phyloP scores from a whole-genome alignment of 768 basidiomycete species.

The Chalciporus piperatus region DNA sequence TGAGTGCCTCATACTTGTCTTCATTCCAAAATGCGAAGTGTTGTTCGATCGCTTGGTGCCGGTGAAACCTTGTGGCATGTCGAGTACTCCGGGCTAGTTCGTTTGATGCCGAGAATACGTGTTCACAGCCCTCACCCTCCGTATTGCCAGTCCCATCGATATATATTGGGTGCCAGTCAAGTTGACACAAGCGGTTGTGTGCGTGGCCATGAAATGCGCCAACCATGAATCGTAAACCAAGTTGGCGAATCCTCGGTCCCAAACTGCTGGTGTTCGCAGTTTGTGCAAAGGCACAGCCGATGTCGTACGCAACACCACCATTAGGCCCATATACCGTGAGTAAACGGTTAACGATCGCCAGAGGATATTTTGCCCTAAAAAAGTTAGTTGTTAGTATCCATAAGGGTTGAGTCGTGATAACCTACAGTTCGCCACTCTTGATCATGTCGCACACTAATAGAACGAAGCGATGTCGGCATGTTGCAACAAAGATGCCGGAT shows the following conservation, averaged over 20 bases:
- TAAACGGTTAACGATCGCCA: neutral
- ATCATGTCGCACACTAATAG: constrained; percentile 11
- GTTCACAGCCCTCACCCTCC: constrained; percentile 10
- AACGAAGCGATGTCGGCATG: constrained; percentile 6
- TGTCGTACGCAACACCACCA: constrained; percentile 4
- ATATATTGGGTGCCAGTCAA: constrained; percentile 5
- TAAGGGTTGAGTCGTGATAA: neutral
- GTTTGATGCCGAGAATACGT: constrained; percentile 7
- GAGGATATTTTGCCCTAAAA: constrained; percentile 7
- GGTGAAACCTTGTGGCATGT: constrained; percentile 2
- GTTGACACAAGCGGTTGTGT: constrained; percentile 8
- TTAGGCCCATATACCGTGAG: neutral
- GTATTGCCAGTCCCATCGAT: neutral
- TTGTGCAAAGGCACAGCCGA: neutral
- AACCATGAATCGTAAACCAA: neutral
- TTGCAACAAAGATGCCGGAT: constrained; percentile 4
- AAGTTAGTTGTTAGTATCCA: neutral
- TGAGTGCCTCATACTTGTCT: constrained; percentile 6
- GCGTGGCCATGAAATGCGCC: neutral
- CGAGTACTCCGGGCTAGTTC: neutral
- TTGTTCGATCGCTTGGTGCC: constrained; percentile 10
- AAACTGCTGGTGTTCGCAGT: neutral
- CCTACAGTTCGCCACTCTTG: constrained; percentile 14
- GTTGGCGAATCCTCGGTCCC: neutral
- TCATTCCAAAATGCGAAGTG: constrained; percentile 6